Evolutionary conservation across 1,284 basidiomycete species (phyloP), one percentile per base, ranked within the genome.

Genomic region (Calocybe gambosa): DNA sequence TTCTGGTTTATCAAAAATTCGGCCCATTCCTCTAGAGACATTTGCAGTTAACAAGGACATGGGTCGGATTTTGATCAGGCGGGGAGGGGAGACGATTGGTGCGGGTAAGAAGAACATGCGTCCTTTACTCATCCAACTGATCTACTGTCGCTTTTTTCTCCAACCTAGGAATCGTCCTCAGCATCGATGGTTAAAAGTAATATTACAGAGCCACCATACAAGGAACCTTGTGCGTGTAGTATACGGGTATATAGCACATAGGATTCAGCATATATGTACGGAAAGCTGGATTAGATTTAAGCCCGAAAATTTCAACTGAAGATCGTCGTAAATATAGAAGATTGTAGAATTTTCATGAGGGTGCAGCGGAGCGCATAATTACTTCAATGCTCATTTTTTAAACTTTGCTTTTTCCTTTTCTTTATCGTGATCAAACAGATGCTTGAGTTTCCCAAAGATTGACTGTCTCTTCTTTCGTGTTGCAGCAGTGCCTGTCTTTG

Each of bases 11-110:
- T 63, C 73, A 0, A 62, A 65, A 23, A 69, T 71, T 26, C 73
- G 80, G 7, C 74, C 81, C 1, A 85, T 96, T 23, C 89, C 93
- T 1, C 62, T 96, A 15, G 95, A 99, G 62, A 78, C 88, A 1
- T 95, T 95, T 52, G 67, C 81, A 2, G 71, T 72, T n/a, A 98
- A 93, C 68, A 98, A 98, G 67, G 92, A 96, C 54, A 96, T 99
- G 95, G 94, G 94, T 0, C 73, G 95, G 35, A 79, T 99, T 39
- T 64, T 99, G 44, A 74, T 99, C 50, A 73, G 95, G 31, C 74
- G 94, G 50, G 82, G 82, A 15, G 95, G 96, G 0, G 93, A 98
- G 70, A 98, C 95, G 0, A 89, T 99, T 50, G 92, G 86, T 38
- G 94, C 94, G 45, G 94, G 93, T 82, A 61, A 49, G 76, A 10